Conservation (phyloP, 257 asterid species). For the Ilex asprella region DNA sequence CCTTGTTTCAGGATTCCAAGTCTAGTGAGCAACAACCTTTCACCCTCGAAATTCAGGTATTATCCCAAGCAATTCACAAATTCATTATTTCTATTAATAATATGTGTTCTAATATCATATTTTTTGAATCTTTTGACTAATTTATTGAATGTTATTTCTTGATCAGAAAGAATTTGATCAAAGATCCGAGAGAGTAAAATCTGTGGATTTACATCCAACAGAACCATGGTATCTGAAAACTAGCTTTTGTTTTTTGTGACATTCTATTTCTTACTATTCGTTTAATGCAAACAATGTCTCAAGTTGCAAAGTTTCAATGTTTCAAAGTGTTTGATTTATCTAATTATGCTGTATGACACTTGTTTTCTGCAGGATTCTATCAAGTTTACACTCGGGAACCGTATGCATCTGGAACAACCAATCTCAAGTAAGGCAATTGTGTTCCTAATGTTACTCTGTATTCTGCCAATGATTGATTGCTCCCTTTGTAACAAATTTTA, state of each 20-base stretch:
- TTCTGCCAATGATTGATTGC: too few species aligned
- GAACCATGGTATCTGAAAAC: background rate
- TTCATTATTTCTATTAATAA: too few species aligned
- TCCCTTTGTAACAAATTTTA: too few species aligned
- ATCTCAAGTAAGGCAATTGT: background rate
- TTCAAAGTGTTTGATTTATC: background rate
- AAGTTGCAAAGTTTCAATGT: too few species aligned
- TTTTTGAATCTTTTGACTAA: too few species aligned
- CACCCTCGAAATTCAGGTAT: background rate
- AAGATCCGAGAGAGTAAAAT: background rate
- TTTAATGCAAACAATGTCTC: too few species aligned
- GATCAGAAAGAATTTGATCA: background rate
- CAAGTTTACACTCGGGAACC: background rate
- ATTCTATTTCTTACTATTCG: background rate
- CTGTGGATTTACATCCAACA: constrained; percentile 2
- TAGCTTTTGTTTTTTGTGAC: background rate
- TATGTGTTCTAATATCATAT: too few species aligned
- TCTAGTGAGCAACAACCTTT: background rate
- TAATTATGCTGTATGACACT: background rate
- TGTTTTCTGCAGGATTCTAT: background rate
- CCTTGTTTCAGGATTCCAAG: too few species aligned
- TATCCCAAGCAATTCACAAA: too few species aligned
- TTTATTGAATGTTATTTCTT: background rate
- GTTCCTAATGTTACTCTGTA: too few species aligned
- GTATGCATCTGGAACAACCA: background rate